phyloP scores from a whole-genome alignment of 2,329 filamentous ascomycete genomes.

The Aspergillus quadricinctus region DNA sequence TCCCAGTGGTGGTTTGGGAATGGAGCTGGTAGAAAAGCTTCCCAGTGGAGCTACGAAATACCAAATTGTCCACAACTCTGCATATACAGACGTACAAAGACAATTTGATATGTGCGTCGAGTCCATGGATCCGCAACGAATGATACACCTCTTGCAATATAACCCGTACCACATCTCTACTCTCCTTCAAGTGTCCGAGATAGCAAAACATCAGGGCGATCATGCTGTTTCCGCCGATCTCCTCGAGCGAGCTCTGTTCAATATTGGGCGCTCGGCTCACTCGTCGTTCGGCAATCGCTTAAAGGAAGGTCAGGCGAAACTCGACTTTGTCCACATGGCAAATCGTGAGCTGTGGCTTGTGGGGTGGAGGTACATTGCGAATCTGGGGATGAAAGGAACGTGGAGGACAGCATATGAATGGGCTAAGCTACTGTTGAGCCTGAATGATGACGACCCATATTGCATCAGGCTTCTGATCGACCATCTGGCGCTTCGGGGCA shows the following conservation, averaged over 20 bases:
- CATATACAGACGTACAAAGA: conserved; percentile 70
- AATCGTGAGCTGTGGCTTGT: conserved; percentile 93
- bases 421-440: conserved; percentile 74
- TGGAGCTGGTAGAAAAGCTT: conserved; percentile 62
- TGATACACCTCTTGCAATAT: conserved; percentile 69
- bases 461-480: conserved; percentile 77
- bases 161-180: conserved; percentile 90
- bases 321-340: conserved; percentile 77
- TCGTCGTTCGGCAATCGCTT: conserved; percentile 75
- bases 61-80: conserved; percentile 67
- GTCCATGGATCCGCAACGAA: conserved; percentile 74
- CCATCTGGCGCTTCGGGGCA: conserved; percentile 74
- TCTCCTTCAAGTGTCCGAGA: conserved; percentile 86
- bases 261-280: conserved; percentile 82
- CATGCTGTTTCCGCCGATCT: conserved; percentile 81
- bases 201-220: conserved; percentile 88
- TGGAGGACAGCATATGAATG: conserved; percentile 92
- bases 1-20: conserved; percentile 74
- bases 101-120: conserved; percentile 78
- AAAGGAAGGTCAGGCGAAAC: conserved; percentile 69
- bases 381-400: conserved; percentile 83
- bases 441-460: conserved; percentile 78
- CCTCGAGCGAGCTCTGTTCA: conserved; percentile 85
- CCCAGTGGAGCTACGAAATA: conserved; percentile 65
- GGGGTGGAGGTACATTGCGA: conserved; percentile 81